Percentiles rank a stretch among this genome's conserved stretches.
Conservation (phyloP, 139 green algal genomes). For the Chlamydomonas eustigma region DNA sequence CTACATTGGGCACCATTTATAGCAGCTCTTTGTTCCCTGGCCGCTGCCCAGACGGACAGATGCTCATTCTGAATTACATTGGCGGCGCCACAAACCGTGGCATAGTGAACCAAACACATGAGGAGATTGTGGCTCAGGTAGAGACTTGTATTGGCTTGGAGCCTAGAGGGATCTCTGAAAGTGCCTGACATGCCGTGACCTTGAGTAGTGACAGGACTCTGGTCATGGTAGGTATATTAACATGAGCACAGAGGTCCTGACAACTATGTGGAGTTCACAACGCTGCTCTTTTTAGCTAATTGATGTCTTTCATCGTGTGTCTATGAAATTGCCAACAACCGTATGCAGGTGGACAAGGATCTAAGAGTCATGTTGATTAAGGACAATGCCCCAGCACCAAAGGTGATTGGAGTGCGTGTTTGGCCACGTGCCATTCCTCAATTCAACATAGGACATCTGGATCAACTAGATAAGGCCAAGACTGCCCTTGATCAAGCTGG, state of each 20-base stretch:
- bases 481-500: constrained; percentile 55
- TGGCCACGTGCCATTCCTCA: constrained; percentile 97
- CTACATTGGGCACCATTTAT: constrained; percentile 98
- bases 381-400: constrained; percentile 68
- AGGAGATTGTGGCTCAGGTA: constrained; percentile 40
- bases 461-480: constrained; percentile 43
- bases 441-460: constrained; percentile 93
- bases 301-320: no score
- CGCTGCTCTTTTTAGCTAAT: no score
- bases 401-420: constrained; percentile 79
- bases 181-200: not conserved
- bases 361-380: constrained; percentile 92
- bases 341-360: constrained; percentile 89
- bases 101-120: constrained; percentile 67
- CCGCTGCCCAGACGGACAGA: constrained; percentile 25
- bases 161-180: not conserved
- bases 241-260: no score
- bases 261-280: no score
- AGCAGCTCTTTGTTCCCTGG: constrained; percentile 86
- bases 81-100: constrained; percentile 85
- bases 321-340: no score
- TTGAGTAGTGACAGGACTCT: no score
- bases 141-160: not conserved
- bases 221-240: no score
- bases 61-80: constrained; percentile 96